Evolutionary conservation across 2,329 filamentous ascomycete species (phyloP).

Genomic region (Aspergillus viridinutans): DNA sequence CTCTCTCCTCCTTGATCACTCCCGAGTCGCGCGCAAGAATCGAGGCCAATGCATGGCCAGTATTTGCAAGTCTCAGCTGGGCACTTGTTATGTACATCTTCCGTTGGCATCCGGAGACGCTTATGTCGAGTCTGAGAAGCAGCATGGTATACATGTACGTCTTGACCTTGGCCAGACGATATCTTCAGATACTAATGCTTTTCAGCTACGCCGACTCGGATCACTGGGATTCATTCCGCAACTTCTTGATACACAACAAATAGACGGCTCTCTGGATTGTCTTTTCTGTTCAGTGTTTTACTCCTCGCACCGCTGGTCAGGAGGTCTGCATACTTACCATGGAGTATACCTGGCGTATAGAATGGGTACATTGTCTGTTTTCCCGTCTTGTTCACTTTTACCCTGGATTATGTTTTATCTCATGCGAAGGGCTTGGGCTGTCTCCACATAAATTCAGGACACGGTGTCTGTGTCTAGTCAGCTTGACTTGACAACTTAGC

Average conservation of each 20-base stretch:
- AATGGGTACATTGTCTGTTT: conserved; percentile 11
- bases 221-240: conserved; percentile 81
- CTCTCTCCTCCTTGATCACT: conserved; percentile 41
- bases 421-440: background rate
- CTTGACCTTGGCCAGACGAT: background rate
- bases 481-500: background rate
- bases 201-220: conserved; percentile 72
- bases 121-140: conserved; percentile 85
- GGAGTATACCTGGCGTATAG: conserved; percentile 21
- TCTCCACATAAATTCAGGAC: background rate
- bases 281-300: background rate
- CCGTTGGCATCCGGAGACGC: conserved; percentile 81
- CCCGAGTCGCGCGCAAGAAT: conserved; percentile 48
- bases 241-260: conserved; percentile 80
- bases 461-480: background rate
- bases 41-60: conserved; percentile 77
- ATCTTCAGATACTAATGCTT: conserved; percentile 3
- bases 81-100: conserved; percentile 94
- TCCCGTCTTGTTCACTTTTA: conserved; percentile 9
- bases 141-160: conserved; percentile 98
- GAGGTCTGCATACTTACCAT: background rate
- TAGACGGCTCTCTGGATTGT: conserved; percentile 23
- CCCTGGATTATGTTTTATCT: conserved; percentile 10
- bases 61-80: conserved; percentile 89
- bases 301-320: background rate